Base-by-base conservation (phyloP, 495 filamentous ascomycete species). In the Pseudomonodictys pantanalensis region DNA sequence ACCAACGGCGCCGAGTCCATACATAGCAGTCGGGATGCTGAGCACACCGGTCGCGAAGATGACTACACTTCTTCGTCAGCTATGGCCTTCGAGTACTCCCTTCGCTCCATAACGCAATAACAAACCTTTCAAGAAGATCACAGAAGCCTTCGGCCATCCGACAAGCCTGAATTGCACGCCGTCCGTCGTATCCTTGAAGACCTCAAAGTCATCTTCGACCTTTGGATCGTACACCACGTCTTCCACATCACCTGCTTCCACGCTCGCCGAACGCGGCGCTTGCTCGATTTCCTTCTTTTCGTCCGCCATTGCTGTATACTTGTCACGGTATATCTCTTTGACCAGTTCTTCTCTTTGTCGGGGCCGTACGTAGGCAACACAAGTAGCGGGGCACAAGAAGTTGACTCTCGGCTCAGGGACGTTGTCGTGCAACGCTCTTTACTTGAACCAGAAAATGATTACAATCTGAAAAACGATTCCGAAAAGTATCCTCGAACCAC, bases 111-210 rank as follows among this genome's bases (percentile, higher is more conserved):
- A 12, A 18, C 3, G 29, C 41, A 53, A 20, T 12, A 11, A 41
- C 46, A 20, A 49, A 71, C 69, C 71, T 64, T 83, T 84, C 22
- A 82, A 62, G 52, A 84, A 83, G 58, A 85, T 83, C 2, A 82
- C 72, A n/a, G 78, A 68, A 2, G 80, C 78, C 10, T 75, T 73
- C n/a, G 74, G 69, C 80, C 82, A 85, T 69, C 75, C 75, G 25
- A 83, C 80, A 8, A 77, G 80, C n/a, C 81, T 74, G 64, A 83
- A 83, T 53, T 83, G 70, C 22, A 82, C 79, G 10, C 75, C 73
- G 42, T 75, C 75, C 20, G 76, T 72, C 1, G 70, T 75, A 60
- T 68, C 75, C 62, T 78, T 77, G 72, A 83, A 83, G 41, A 83
- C 75, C 62, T 83, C 80, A 56, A 72, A 59, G 11, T 69, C 62